phyloP scores from a whole-genome alignment of 495 filamentous ascomycete genomes.

The Talaromyces ruber region DNA sequence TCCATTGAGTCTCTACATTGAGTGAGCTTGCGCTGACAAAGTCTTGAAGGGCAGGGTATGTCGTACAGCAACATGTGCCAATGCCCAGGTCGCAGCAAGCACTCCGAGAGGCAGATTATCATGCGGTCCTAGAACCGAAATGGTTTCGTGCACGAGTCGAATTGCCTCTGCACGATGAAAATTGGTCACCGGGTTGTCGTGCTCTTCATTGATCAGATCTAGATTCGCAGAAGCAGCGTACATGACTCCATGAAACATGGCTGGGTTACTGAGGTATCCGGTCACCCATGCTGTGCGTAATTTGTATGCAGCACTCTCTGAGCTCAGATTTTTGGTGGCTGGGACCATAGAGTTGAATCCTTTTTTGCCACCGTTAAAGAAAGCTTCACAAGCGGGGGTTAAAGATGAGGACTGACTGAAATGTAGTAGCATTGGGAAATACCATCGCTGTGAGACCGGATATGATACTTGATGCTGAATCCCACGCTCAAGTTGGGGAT shows the following conservation, averaged over 20 bases:
- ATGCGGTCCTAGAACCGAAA: neutral
- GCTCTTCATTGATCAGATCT: constrained; percentile 1
- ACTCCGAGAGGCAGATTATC: neutral
- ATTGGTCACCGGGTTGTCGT: neutral
- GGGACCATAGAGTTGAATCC: constrained; percentile 5
- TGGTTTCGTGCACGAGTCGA: neutral
- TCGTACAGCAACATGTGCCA: constrained; percentile 3
- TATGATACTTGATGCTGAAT: constrained; percentile 4
- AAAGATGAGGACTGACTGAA: neutral
- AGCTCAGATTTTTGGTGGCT: neutral
- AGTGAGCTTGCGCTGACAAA: neutral
- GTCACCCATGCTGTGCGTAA: neutral
- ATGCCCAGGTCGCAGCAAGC: neutral
- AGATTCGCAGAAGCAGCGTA: constrained; percentile 4
- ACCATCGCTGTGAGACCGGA: neutral
- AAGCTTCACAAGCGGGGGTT: neutral
- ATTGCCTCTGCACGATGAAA: constrained; percentile 3
- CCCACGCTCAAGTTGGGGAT: neutral
- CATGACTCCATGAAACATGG: constrained; percentile 1
- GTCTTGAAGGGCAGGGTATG: neutral
- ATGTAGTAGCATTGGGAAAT: constrained; percentile 1
- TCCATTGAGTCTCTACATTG: neutral
- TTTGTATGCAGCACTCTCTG: constrained; percentile 1
- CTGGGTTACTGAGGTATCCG: constrained; percentile 1
- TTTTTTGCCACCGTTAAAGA: neutral